phyloP scores from a whole-genome alignment of 1,284 basidiomycete species.

The Laetiporus sulphureus region DNA sequence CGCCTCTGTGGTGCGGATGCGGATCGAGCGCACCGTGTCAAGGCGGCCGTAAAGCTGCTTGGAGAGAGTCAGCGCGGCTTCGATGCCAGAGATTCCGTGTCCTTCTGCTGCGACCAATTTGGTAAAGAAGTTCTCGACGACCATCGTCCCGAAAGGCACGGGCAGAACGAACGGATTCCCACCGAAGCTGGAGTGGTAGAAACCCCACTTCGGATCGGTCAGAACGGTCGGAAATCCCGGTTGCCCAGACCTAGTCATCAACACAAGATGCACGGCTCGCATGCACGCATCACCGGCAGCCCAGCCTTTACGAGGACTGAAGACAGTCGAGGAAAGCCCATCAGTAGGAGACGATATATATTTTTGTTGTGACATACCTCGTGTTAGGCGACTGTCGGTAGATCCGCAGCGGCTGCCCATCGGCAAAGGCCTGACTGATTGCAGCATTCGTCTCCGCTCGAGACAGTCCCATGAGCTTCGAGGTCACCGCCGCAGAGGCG shows the following conservation, averaged over 20 bases:
- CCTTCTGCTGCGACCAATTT: slow-evolving; percentile 10
- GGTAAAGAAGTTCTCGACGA: slow-evolving; percentile 9
- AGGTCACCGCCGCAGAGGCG: slow-evolving; percentile 5
- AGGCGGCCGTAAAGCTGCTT: slow-evolving; percentile 3
- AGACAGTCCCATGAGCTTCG: slow-evolving; percentile 8
- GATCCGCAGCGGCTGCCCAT: slow-evolving; percentile 8
- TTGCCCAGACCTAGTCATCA: slow-evolving; percentile 10
- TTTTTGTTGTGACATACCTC: too few relatives aligned
- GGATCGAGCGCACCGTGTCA: slow-evolving; percentile 5
- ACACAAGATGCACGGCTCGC: slow-evolving; percentile 10
- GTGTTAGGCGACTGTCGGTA: slow-evolving; percentile 9
- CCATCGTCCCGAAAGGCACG: slow-evolving; percentile 2
- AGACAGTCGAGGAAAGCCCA: neutral
- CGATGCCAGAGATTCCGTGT: slow-evolving; percentile 7
- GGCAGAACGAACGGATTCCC: slow-evolving; percentile 5
- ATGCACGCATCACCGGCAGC: slow-evolving; percentile 9
- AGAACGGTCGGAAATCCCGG: slow-evolving; percentile 9
- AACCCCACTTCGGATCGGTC: slow-evolving; percentile 8
- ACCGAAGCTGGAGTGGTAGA: slow-evolving; percentile 7
- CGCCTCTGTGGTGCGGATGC: slow-evolving; percentile 8
- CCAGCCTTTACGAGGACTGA: slow-evolving; percentile 9
- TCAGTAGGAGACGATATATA: neutral
- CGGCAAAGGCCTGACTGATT: slow-evolving; percentile 8
- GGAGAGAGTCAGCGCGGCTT: slow-evolving; percentile 7
- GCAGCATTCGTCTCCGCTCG: slow-evolving; percentile 6